Percentiles rank a stretch among this genome's conserved stretches.
Conservation (phyloP, 75 land plant species). For the Cupressus sempervirens region DNA sequence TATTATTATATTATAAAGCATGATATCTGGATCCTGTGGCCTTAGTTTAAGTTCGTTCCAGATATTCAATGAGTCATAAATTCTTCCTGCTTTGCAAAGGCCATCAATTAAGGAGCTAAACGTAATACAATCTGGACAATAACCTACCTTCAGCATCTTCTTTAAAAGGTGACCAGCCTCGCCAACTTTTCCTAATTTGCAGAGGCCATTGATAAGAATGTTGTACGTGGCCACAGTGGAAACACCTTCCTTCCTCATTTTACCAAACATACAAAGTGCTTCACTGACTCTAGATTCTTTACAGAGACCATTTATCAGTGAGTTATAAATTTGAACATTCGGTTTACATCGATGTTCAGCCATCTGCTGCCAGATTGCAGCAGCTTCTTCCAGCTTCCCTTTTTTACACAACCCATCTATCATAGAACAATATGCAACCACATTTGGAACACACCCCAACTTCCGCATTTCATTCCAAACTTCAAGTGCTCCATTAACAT, state of each 20-base stretch:
- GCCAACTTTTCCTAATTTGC: constrained; percentile 39
- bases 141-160: constrained; percentile 58
- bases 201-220: constrained; percentile 51
- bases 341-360: constrained; percentile 24
- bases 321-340: constrained; percentile 41
- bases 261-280: constrained; percentile 29
- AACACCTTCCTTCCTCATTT: constrained; percentile 32
- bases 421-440: constrained; percentile 41
- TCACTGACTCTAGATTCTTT: constrained; percentile 25
- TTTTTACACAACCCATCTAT: constrained; percentile 52
- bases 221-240: constrained; percentile 57
- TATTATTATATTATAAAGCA: constrained; percentile 57
- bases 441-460: constrained; percentile 23
- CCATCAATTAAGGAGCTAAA: constrained; percentile 58
- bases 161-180: constrained; percentile 45
- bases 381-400: constrained; percentile 36
- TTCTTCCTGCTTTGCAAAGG: constrained; percentile 35
- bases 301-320: constrained; percentile 44
- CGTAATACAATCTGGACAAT: constrained; percentile 43
- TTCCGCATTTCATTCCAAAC: constrained; percentile 34
- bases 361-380: constrained; percentile 29
- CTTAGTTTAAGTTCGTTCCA: constrained; percentile 31
- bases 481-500: constrained; percentile 37
- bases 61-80: constrained; percentile 39
- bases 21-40: constrained; percentile 46